These are phyloP conservation scores for Suillus subluteus DNA, from an alignment of 768 basidiomycete species.

Conservation along the genomic window DNA sequence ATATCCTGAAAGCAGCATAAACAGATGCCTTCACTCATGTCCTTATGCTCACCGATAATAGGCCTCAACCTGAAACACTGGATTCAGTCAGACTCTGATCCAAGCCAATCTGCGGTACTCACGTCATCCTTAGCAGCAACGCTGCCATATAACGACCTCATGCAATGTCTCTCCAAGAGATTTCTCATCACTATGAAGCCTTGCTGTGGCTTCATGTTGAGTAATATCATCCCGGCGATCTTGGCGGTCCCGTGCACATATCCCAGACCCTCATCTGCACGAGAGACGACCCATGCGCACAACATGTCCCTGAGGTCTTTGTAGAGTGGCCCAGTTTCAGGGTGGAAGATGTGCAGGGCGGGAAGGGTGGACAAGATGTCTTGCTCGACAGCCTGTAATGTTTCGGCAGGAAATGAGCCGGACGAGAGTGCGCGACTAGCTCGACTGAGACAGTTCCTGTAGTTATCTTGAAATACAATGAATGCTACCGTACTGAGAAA, in stretches of 20 bases:
- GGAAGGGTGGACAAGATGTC: slow-evolving; percentile 80
- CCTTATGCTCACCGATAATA: slow-evolving; percentile 71
- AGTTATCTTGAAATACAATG: slow-evolving; percentile 56
- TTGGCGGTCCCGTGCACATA: slow-evolving; percentile 72
- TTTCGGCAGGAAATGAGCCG: slow-evolving; percentile 67
- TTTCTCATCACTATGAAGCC: slow-evolving; percentile 87
- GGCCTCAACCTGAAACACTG: slow-evolving; percentile 72
- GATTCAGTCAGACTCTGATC: slow-evolving; percentile 33
- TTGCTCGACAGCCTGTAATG: slow-evolving; percentile 66
- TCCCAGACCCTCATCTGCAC: slow-evolving; percentile 80
- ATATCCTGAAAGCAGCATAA: slow-evolving; percentile 58
- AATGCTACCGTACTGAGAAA: slow-evolving; percentile 7
- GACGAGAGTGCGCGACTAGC: slow-evolving; percentile 71
- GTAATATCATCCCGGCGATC: slow-evolving; percentile 83
- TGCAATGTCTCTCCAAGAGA: slow-evolving; percentile 80
- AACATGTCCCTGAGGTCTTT: slow-evolving; percentile 82
- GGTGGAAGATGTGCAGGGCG: slow-evolving; percentile 78
- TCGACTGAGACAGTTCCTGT: slow-evolving; percentile 68
- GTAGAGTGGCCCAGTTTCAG: slow-evolving; percentile 77
- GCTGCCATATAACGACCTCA: slow-evolving; percentile 85
- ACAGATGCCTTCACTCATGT: not conserved
- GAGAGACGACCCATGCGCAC: slow-evolving; percentile 85
- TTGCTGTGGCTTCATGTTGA: slow-evolving; percentile 77
- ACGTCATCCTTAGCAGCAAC: slow-evolving; percentile 76
- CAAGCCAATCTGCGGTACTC: slow-evolving; percentile 36